A percentile compares a stretch with the other conserved stretches of the same genome.
Conservation (phyloP, 192 early-diverging fungal genomes). For the Podochytrium sp. region DNA sequence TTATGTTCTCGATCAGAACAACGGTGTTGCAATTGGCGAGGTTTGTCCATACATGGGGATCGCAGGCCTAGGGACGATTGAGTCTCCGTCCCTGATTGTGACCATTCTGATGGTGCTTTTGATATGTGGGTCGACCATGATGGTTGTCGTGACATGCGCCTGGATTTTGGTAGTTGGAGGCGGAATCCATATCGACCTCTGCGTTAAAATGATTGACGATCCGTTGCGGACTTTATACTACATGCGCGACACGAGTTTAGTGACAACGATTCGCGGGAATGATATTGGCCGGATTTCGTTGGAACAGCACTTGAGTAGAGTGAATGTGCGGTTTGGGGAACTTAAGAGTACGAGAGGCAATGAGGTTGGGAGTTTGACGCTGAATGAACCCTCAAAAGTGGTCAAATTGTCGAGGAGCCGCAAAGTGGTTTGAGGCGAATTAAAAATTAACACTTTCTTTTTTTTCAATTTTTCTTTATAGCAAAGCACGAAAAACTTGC, state of each 20-base stretch:
- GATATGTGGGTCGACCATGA: background rate
- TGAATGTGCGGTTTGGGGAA: conserved; percentile 8
- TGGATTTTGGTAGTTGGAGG: background rate
- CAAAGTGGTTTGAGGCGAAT: no score
- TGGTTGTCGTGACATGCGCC: background rate
- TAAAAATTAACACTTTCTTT: no score
- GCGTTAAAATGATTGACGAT: background rate
- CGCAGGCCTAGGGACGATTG: background rate
- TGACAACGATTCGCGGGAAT: background rate
- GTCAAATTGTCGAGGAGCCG: background rate
- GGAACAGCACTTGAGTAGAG: background rate
- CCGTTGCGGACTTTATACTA: conserved; percentile 1
- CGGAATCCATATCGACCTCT: background rate
- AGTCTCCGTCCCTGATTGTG: background rate
- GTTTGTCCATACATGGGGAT: background rate
- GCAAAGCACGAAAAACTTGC: no score
- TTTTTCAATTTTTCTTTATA: no score
- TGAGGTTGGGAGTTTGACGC: background rate
- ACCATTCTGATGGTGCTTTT: background rate
- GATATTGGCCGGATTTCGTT: conserved; percentile 1
- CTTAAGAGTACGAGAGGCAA: background rate
- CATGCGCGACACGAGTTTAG: background rate
- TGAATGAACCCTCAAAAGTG: background rate
- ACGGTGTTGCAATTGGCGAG: background rate
- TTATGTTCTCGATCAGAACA: background rate